phyloP scores from a whole-genome alignment of 768 basidiomycete genomes.

The Hortiboletus campestris region DNA sequence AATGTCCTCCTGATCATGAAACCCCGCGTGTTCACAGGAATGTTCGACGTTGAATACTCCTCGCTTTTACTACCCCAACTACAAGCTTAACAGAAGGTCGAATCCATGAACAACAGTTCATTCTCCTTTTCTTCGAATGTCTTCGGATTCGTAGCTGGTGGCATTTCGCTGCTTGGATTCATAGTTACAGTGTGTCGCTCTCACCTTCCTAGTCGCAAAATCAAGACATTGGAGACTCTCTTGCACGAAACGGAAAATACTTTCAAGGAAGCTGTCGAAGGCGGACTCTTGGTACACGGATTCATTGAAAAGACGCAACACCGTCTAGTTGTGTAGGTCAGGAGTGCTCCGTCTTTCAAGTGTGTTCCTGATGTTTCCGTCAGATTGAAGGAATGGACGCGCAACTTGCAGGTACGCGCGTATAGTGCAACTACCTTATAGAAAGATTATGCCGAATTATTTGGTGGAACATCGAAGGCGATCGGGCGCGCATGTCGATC shows the following conservation, averaged over 20 bases:
- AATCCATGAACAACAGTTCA: no score
- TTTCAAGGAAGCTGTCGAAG: constrained; percentile 5
- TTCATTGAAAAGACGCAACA: no score
- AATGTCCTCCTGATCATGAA: no score
- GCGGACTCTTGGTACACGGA: background rate
- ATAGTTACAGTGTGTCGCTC: background rate
- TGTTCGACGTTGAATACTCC: no score
- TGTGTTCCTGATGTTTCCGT: no score
- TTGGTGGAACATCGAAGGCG: background rate
- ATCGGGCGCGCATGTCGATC: background rate
- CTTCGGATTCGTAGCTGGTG: background rate
- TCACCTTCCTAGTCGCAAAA: constrained; percentile 9
- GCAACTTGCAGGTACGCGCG: background rate
- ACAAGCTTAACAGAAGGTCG: no score
- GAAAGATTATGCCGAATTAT: background rate
- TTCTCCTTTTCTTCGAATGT: background rate
- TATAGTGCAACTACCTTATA: background rate
- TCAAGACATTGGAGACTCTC: background rate
- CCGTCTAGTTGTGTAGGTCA: no score
- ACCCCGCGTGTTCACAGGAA: no score
- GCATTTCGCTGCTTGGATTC: background rate
- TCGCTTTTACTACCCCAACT: no score
- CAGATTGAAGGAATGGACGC: background rate
- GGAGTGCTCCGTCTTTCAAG: no score
- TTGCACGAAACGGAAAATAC: background rate